A percentile compares a stretch with the other conserved stretches of the same genome.
Conservation (phyloP, 148 eudicot genomes). For the Nepenthes gracilis region DNA sequence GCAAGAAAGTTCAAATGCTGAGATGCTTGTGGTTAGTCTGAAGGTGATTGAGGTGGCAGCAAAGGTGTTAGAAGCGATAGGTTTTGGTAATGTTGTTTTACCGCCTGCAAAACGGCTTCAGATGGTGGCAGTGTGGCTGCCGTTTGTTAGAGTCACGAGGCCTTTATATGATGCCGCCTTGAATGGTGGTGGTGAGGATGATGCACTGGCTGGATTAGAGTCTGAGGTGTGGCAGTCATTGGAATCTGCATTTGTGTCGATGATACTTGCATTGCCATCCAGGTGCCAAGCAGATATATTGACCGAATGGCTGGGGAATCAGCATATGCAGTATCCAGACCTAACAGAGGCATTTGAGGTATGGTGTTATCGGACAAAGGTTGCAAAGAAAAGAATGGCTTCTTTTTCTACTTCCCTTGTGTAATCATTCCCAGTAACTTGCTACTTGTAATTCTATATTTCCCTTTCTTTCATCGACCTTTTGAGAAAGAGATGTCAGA, state of each 20-base stretch:
- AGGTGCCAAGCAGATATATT: constrained; percentile 65
- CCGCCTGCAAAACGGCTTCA: constrained; percentile 52
- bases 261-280: constrained; percentile 72
- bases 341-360: constrained; percentile 85
- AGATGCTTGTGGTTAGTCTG: constrained; percentile 28
- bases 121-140: constrained; percentile 79
- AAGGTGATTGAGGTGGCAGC: constrained; percentile 63
- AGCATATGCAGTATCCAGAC: constrained; percentile 69
- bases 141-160: constrained; percentile 44
- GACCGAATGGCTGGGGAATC: constrained; percentile 58
- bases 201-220: constrained; percentile 34
- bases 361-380: constrained; percentile 92
- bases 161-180: constrained; percentile 30
- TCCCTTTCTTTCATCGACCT: too few relatives aligned
- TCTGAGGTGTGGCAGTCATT: constrained; percentile 69
- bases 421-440: neutral
- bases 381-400: constrained; percentile 64
- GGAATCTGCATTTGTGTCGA: constrained; percentile 73
- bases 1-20: constrained; percentile 11
- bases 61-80: constrained; percentile 69
- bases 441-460: too few relatives aligned
- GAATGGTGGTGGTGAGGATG: constrained; percentile 27
- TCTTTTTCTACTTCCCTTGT: constrained; percentile 17
- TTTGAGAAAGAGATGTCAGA: too few relatives aligned
- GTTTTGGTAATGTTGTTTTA: constrained; percentile 58